These are phyloP conservation scores for Clarkia xantiana DNA, from an alignment of 345 rosid genomes.

Conservation along the genomic window DNA sequence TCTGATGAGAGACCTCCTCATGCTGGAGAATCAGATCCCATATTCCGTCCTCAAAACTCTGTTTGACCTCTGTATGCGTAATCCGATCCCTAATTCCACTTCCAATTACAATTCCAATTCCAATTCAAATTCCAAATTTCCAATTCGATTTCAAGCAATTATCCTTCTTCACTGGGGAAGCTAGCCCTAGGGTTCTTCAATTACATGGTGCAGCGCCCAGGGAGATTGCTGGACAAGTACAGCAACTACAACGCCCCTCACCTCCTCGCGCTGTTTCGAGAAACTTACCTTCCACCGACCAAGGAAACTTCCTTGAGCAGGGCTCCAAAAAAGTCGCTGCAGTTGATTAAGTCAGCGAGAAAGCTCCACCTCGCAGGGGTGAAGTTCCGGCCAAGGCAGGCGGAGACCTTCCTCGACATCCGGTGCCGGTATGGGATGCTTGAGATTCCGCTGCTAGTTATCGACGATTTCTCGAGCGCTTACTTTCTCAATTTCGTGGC, in stretches of 20 bases:
- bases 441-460: conserved; percentile 26
- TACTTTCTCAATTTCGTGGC: conserved; percentile 40
- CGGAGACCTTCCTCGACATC: conserved; percentile 35
- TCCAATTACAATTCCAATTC: neutral
- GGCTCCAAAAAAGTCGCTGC: conserved; percentile 8
- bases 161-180: conserved; percentile 13
- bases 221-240: conserved; percentile 13
- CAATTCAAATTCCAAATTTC: neutral
- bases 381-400: conserved; percentile 16
- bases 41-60: conserved; percentile 29
- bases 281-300: conserved; percentile 21
- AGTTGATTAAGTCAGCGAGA: conserved; percentile 18
- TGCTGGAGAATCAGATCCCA: conserved; percentile 52
- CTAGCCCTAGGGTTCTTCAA: conserved; percentile 35
- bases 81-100: neutral
- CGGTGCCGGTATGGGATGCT: conserved; percentile 26
- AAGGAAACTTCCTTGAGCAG: conserved; percentile 3
- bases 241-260: conserved; percentile 17
- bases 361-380: conserved; percentile 38
- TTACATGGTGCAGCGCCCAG: conserved; percentile 18
- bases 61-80: conserved; percentile 11
- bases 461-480: conserved; percentile 27
- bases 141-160: conserved; percentile 1
- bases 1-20: conserved; percentile 30
- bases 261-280: conserved; percentile 37